phyloP scores from a whole-genome alignment of 129 eudicot species.

The carrot (Daucus carota) region DH1_v3.0 NC_030384.2:47917001-47917500 shows the following conservation, averaged over 20 bases:
- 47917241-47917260: neutral
- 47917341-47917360: neutral
- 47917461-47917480: slow-evolving; percentile 57
- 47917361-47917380: neutral
- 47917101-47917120: neutral
- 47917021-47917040: neutral
- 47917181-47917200: neutral
- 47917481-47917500: slow-evolving; percentile 38
- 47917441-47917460: slow-evolving; percentile 60
- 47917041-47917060: neutral
- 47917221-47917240: neutral
- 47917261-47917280: neutral
- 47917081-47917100: neutral
- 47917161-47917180: neutral
- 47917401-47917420: slow-evolving; percentile 54
- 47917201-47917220: neutral
- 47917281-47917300: neutral
- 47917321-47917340: neutral
- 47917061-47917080: neutral
- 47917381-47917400: slow-evolving; percentile 56
- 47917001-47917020: neutral
- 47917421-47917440: slow-evolving; percentile 58
- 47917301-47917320: neutral
- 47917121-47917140: neutral
- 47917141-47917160: neutral